These are phyloP conservation scores for Kockiozyma suomiensis DNA, from an alignment of 805 yeast genomes.

Conservation along the genomic window DNA sequence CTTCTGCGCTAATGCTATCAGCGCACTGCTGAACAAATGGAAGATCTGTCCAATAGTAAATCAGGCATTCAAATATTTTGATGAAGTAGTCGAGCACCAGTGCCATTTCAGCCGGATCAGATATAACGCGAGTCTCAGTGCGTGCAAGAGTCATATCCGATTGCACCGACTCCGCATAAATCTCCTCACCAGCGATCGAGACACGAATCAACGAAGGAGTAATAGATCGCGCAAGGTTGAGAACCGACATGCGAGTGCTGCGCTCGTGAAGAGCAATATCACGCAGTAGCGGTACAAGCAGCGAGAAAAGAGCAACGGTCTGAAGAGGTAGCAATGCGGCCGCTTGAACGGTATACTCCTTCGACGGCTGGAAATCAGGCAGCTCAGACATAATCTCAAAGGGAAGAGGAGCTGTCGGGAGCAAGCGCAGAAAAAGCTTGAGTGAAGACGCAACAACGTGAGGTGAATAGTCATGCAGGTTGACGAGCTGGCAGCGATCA, in stretches of 20 bases:
- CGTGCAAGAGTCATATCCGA: conserved; percentile 8
- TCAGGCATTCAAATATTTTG: conserved; percentile 29
- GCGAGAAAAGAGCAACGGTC: conserved; percentile 25
- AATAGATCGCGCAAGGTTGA: conserved; percentile 27
- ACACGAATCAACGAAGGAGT: conserved; percentile 31
- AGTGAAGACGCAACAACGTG: conserved; percentile 52
- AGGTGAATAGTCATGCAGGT: conserved; percentile 61
- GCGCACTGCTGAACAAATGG: conserved; percentile 6
- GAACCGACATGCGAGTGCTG: conserved; percentile 22
- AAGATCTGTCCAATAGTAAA: conserved; percentile 29
- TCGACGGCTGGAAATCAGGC: conserved; percentile 37
- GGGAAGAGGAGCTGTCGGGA: conserved; percentile 59
- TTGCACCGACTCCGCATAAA: background rate
- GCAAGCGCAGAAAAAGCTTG: conserved; percentile 52
- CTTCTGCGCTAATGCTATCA: background rate
- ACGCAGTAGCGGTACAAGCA: conserved; percentile 31
- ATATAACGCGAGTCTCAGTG: conserved; percentile 1
- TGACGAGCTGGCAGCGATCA: conserved; percentile 55
- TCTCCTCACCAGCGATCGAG: conserved; percentile 9
- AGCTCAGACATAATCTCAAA: conserved; percentile 7
- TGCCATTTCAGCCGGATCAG: conserved; percentile 28
- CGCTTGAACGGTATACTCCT: conserved; percentile 20
- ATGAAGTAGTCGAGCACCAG: conserved; percentile 24
- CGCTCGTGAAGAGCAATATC: conserved; percentile 25
- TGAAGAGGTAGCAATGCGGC: conserved; percentile 24